A percentile compares a stretch with the other conserved stretches of the same genome.
Conservation (phyloP, 768 basidiomycete species). For the Lactarius trivialis region DNA sequence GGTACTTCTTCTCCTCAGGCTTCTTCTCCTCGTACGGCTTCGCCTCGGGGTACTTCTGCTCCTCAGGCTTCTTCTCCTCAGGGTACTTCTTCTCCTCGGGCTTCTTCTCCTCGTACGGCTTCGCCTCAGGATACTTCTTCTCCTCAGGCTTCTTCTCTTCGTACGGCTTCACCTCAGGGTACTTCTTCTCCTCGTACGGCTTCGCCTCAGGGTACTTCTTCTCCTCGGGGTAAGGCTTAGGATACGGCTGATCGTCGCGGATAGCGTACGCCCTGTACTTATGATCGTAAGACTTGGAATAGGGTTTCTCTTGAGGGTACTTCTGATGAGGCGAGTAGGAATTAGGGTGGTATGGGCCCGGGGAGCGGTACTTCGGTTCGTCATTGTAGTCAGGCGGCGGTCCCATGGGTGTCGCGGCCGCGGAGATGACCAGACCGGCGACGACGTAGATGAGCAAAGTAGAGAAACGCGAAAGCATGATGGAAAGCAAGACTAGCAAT, state of each 20-base stretch:
- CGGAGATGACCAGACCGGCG: slow-evolving; percentile 13
- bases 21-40: background rate
- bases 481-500: slow-evolving; percentile 14
- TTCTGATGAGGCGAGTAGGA: background rate
- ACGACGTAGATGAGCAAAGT: slow-evolving; percentile 11
- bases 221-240: background rate
- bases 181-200: background rate
- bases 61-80: too few relatives aligned
- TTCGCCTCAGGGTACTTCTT: background rate
- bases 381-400: background rate
- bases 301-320: background rate
- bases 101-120: too few relatives aligned
- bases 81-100: too few relatives aligned
- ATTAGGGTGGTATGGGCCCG: background rate
- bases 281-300: background rate
- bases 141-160: background rate
- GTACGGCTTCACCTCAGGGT: background rate
- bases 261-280: background rate
- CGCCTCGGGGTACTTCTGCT: background rate
- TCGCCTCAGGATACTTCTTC: too few relatives aligned
- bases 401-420: slow-evolving; percentile 8
- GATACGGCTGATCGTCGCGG: background rate
- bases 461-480: slow-evolving; percentile 19
- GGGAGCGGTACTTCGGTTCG: slow-evolving; percentile 1
- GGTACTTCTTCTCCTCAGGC: too few relatives aligned